These are phyloP conservation scores for Alternaria sp. DNA, from an alignment of 2,329 filamentous ascomycete species.

Conservation along the genomic window DNA sequence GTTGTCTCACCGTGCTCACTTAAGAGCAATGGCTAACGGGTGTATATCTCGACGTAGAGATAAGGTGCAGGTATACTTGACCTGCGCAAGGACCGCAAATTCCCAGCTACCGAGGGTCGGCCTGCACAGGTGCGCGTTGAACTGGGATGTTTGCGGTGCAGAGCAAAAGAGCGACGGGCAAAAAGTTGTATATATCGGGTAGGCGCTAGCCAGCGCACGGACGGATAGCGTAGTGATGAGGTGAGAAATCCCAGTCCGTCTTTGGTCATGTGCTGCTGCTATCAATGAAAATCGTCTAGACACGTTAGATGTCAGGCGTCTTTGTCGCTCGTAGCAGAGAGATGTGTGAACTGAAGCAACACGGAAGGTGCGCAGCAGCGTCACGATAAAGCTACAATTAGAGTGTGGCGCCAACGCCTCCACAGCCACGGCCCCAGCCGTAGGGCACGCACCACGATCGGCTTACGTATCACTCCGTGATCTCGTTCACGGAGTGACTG, in stretches of 20 bases:
- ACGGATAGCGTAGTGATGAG: not conserved
- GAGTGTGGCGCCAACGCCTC: not conserved
- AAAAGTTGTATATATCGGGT: not conserved
- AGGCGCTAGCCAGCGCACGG: not conserved
- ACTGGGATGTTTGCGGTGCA: not conserved
- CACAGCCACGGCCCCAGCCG: not conserved
- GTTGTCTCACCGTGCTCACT: no score
- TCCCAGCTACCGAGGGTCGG: not conserved
- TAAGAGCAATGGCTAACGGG: no score
- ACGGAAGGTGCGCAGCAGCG: not conserved
- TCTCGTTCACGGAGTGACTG: not conserved
- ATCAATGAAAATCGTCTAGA: not conserved
- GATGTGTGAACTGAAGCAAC: not conserved
- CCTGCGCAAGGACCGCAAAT: not conserved
- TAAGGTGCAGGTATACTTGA: not conserved
- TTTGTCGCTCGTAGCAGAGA: not conserved
- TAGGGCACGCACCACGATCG: not conserved
- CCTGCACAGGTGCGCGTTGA: not conserved
- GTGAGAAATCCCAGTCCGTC: not conserved
- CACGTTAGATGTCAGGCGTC: not conserved
- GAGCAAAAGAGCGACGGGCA: not conserved
- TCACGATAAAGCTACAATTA: not conserved
- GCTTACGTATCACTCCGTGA: not conserved
- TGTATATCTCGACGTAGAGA: no score
- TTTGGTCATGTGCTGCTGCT: not conserved